Base-by-base conservation (phyloP, 345 rosid genomes). In the Lepidium africanum region DNA sequence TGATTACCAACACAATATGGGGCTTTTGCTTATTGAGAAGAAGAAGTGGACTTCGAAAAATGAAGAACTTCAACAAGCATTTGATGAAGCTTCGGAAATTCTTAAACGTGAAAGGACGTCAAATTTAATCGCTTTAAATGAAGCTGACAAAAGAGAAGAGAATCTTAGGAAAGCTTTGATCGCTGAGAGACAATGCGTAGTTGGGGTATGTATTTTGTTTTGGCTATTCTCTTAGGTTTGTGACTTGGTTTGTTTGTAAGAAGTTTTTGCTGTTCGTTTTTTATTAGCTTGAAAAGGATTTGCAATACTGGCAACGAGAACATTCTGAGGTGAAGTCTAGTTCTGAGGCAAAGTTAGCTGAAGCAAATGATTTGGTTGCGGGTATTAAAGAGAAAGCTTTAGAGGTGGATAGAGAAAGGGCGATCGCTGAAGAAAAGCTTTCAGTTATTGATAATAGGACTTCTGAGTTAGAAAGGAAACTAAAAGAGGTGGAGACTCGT, bases 1-100 rank as follows among this genome's bases (percentile, higher is more conserved):
- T 82, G 90, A 88, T 72, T 90, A 93, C 74, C 98, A 93, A 63
- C 84, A 93, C 69, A 87, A 77, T 46, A 90, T 93, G 96, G 97
- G 98, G 58, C 85, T 93, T 46, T 83, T 93, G 46, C 89, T 90
- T 7, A 84, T 93, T 13, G 97, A 90, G 86, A 90, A 88, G 78
- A 83, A 85, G 63, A 85, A 87, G 71, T 87, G 90, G 96, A 78
- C 51, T 19, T 74, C 47, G 17, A 78, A 49, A 21, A 75, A 73
- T 71, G 91, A 79, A 66, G 81, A 83, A 33, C 69, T 85, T 51
- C 75, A 76, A 13, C 87, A 84, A 79, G 80, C 81, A 14, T 53
- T 84, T 39, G 82, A 78, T 63, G 98, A 90, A 76, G 81, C 77
- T 11, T 58, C 70, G 7, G 94, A 88, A 79, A 87, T 93, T 35